Evolutionary conservation across 2,329 filamentous ascomycete genomes (phyloP), one percentile per base, ranked within the genome.

Genomic region (Aureobasidium lini): DNA sequence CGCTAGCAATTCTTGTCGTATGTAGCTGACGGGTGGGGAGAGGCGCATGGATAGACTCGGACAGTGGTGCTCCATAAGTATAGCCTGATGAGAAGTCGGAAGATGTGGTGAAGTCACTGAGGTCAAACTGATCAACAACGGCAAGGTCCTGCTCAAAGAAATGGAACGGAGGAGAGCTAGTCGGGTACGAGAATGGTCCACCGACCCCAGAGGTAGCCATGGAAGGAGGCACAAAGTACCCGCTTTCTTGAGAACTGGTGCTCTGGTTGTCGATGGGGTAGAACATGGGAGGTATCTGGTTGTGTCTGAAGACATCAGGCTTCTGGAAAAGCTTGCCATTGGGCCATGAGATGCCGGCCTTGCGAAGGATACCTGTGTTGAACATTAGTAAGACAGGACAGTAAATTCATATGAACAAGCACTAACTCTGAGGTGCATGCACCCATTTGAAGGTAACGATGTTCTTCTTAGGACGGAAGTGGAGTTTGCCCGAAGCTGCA

Each of bases 381-480:
- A 64, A 31, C 15, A 5, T 15, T 29, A 23, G 32, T 18, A 23
- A n/a, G 29, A 29, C 50, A 60, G 52, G 48, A 18, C 2, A 4
- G 2, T 36, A 50, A 23, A 16, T 39, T 7, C 54, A 28, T 42
- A 40, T 36, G 23, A 2, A 23, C 23, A 23, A 23, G 23, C 31
- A 73, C 79, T 64, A 75, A 93, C 90, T 81, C 58, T 88, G 74
- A 1, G 90, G 90, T 36, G 88, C 90, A 76, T 94, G 89, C 68
- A 94, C 89, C 66, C 95, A 95, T 1, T 90, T 86, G 71, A 95
- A 94, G 13, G 82, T 82, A 28, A 91, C 82, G 46, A 90, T 73
- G 66, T 92, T 89, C 68, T 86, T 88, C 62, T 88, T 76, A 42
- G 84, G 77, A 66, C 89, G 84, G 64, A 88, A 83, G 8, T 68